Evolutionary conservation across 129 eudicot genomes (phyloP).

Genomic region (Oenanthe sinensis): DNA sequence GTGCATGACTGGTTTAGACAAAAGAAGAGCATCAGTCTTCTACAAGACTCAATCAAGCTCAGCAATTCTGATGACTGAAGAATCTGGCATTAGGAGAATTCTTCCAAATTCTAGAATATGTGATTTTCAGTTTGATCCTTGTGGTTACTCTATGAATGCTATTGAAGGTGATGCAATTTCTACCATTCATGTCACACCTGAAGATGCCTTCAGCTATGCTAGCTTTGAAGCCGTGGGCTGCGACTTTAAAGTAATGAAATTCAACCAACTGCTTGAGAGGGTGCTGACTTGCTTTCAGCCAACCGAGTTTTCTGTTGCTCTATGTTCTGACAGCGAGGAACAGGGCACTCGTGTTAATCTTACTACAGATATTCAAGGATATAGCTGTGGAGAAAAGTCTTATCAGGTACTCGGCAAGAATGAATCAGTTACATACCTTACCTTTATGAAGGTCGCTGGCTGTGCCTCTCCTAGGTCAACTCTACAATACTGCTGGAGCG

Average conservation of each 20-base stretch:
- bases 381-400: slow-evolving; percentile 42
- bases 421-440: slow-evolving; percentile 38
- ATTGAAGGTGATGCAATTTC: slow-evolving; percentile 62
- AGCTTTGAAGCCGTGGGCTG: slow-evolving; percentile 88
- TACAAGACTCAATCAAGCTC: slow-evolving; percentile 49
- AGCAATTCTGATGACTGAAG: slow-evolving; percentile 59
- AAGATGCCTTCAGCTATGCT: slow-evolving; percentile 86
- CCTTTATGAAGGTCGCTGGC: slow-evolving; percentile 33
- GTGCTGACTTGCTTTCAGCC: slow-evolving; percentile 81
- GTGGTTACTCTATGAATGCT: slow-evolving; percentile 94
- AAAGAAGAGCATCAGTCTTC: slow-evolving; percentile 53
- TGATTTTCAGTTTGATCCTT: slow-evolving; percentile 84
- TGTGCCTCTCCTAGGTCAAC: slow-evolving; percentile 62
- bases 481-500: slow-evolving; percentile 64
- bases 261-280: slow-evolving; percentile 46
- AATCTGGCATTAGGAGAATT: slow-evolving; percentile 61
- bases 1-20: slow-evolving; percentile 84
- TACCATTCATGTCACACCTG: slow-evolving; percentile 88
- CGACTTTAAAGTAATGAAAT: slow-evolving; percentile 33
- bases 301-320: slow-evolving; percentile 58
- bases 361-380: slow-evolving; percentile 32
- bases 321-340: slow-evolving; percentile 37
- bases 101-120: slow-evolving; percentile 73
- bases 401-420: slow-evolving; percentile 40
- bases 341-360: slow-evolving; percentile 13